These are phyloP conservation scores for Brassica balearica DNA, from an alignment of 441 rosid genomes.

Conservation along the genomic window DNA sequence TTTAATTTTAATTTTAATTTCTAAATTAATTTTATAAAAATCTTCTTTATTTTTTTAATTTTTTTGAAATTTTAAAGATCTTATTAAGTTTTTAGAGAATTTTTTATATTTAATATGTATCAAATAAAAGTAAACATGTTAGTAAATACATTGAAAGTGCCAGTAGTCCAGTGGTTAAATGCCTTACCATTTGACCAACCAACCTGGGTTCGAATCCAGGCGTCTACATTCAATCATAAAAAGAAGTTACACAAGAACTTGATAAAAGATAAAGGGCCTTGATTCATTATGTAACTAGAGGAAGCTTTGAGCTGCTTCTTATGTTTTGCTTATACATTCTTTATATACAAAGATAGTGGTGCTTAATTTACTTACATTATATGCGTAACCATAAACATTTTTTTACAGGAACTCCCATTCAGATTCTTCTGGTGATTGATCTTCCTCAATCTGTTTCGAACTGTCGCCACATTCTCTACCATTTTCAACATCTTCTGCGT, in stretches of 20 bases:
- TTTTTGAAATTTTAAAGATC: too few relatives aligned
- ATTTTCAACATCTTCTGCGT: conserved; percentile 47
- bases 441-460: conserved; percentile 25
- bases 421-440: conserved; percentile 45
- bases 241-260: neutral
- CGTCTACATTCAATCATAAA: neutral
- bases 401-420: conserved; percentile 73
- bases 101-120: too few relatives aligned
- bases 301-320: conserved; percentile 35
- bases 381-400: conserved; percentile 5
- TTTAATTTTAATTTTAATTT: too few relatives aligned
- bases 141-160: too few relatives aligned
- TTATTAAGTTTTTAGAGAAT: too few relatives aligned
- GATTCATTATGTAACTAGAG: too few relatives aligned
- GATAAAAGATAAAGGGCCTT: conserved; percentile 15
- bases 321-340: conserved; percentile 31
- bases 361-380: neutral
- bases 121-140: too few relatives aligned
- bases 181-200: too few relatives aligned
- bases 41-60: too few relatives aligned
- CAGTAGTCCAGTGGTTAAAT: too few relatives aligned
- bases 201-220: too few relatives aligned
- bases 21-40: too few relatives aligned
- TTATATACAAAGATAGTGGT: conserved; percentile 23
- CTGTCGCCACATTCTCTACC: conserved; percentile 33